A percentile compares a stretch with the other conserved stretches of the same genome.
phyloP scores from a whole-genome alignment of 129 eudicot species.

The Pittosporum tobira region DNA sequence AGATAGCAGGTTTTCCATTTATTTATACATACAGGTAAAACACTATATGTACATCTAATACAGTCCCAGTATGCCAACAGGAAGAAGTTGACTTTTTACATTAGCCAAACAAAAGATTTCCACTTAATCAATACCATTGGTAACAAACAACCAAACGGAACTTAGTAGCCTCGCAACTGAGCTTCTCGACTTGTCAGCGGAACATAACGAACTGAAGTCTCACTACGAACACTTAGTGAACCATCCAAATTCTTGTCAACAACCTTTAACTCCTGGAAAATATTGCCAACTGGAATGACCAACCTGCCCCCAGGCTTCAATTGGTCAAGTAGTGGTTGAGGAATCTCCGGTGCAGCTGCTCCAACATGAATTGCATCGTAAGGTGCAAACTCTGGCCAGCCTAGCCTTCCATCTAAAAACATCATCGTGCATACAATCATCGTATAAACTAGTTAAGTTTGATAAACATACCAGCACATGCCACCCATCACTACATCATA shows the following conservation, averaged over 20 bases:
- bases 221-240: constrained; percentile 47
- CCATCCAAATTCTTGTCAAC: constrained; percentile 83
- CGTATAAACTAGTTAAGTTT: no score
- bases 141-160: neutral
- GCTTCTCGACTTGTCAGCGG: constrained; percentile 86
- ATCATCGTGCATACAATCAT: neutral
- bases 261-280: constrained; percentile 77
- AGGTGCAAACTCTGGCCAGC: constrained; percentile 88
- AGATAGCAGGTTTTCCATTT: no score
- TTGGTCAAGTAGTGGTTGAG: constrained; percentile 72
- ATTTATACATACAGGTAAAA: neutral
- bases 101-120: neutral
- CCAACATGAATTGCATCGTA: constrained; percentile 98
- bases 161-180: constrained; percentile 58
- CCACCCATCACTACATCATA: no score
- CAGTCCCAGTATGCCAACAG: neutral
- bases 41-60: constrained; percentile 7
- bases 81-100: neutral
- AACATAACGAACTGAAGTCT: constrained; percentile 87
- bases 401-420: constrained; percentile 86
- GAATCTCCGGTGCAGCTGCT: constrained; percentile 90
- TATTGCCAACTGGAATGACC: constrained; percentile 83
- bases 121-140: neutral
- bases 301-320: constrained; percentile 93
- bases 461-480: no score